Base-by-base conservation (phyloP, 345 rosid species). In the Pseudoturritis turrita region DNA sequence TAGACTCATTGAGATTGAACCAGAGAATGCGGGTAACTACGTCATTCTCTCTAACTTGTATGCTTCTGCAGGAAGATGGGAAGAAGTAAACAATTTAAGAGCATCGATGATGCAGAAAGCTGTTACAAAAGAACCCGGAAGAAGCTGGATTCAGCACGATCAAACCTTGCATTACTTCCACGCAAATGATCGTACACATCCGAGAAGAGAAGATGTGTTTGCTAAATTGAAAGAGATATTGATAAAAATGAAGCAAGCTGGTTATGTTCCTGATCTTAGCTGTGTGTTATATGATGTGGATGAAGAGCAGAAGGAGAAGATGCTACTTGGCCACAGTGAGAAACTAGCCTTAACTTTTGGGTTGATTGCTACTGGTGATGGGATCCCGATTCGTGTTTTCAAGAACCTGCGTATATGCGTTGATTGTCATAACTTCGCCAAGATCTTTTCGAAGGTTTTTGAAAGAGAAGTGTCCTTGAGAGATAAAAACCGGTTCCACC, bases 381-480 rank as follows among this genome's bases (percentile, higher is more conserved):
- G 84, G 64, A 68, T 45, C 25, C 83, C 91, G 0, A 75, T 90
- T 54, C 85, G 89, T 25, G 88, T 89, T 22, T 89, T 94, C 41
- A 94, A 94, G 80, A 89, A 91, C 71, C 88, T 89, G 10, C 77
- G 98, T 25, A 83, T 89, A 62, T 91, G 96, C 70, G 87, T 88
- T 52, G 97, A 90, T 78, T 90, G 97, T 78, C 98, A 93, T 76
- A 87, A 85, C 75, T 93, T 93, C 62, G 96, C 97, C 60, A 89
- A 94, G 74, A 80, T 83, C 73, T 78, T 84, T 58, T 90, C 95
- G 0, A 84, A 78, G 76, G 73, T 87, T 51, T 85, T 78, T 51
- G 56, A 67, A 53, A 83, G 96, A 72, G 74, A 83, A 50, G 88
- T 89, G n/a, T 72, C 71, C 21, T 6, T 94, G 69, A 85, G 97